Conservation (phyloP, 1,139 yeast species). For the Waltiozyma sp. region DNA sequence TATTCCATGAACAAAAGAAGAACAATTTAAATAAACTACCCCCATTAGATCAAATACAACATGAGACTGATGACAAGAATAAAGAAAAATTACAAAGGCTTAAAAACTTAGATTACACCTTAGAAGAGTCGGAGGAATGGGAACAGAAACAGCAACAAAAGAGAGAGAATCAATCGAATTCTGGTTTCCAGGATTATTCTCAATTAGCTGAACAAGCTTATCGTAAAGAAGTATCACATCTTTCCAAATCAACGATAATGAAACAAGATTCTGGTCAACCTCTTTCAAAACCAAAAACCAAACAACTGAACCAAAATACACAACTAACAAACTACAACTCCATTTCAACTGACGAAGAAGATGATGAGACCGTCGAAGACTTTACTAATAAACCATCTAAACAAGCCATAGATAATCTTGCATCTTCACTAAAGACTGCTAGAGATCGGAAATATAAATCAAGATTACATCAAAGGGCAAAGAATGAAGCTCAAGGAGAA, state of each 20-base stretch:
- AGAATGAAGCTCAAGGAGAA: constrained; percentile 11
- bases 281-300: constrained; percentile 12
- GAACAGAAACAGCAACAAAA: constrained; percentile 29
- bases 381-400: constrained; percentile 24
- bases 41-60: constrained; percentile 14
- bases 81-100: constrained; percentile 31
- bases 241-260: background rate
- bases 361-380: constrained; percentile 4
- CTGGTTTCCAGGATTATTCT: constrained; percentile 23
- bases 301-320: constrained; percentile 16
- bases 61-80: constrained; percentile 25
- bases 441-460: constrained; percentile 9
- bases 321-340: background rate
- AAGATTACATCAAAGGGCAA: constrained; percentile 26
- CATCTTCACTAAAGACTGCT: constrained; percentile 26
- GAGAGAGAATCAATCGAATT: constrained; percentile 10
- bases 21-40: constrained; percentile 20
- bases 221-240: constrained; percentile 12
- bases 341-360: background rate
- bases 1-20: constrained; percentile 29
- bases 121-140: constrained; percentile 65
- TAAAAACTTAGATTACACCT: constrained; percentile 50
- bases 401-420: constrained; percentile 30
- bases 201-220: constrained; percentile 38
- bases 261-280: background rate